A percentile compares a stretch with the other conserved stretches of the same genome.
Evolutionary conservation across 768 basidiomycete species (phyloP).

Genomic region (Leucocoprinus birnbaumii): DNA sequence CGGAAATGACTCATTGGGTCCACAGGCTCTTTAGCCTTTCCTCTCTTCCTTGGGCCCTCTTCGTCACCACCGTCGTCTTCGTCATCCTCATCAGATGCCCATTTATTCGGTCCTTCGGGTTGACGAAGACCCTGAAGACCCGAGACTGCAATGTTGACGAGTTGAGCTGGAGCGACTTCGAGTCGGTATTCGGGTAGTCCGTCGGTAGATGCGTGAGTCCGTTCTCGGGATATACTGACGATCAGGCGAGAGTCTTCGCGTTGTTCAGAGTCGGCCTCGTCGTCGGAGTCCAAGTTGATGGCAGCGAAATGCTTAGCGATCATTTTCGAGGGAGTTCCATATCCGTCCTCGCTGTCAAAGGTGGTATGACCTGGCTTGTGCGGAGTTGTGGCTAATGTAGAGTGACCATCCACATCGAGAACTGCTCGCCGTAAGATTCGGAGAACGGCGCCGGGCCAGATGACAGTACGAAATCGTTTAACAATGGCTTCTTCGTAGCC

Average conservation of each 20-base stretch:
- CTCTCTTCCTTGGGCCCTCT: conserved; percentile 31
- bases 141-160: conserved; percentile 62
- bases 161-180: conserved; percentile 64
- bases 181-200: conserved; percentile 75
- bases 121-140: conserved; percentile 63
- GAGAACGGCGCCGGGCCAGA: conserved; percentile 76
- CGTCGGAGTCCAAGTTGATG: conserved; percentile 25
- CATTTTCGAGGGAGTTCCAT: conserved; percentile 53
- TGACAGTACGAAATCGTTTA: conserved; percentile 78
- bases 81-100: conserved; percentile 44
- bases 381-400: conserved; percentile 34
- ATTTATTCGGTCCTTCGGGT: conserved; percentile 44
- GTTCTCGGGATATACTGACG: conserved; percentile 60
- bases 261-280: conserved; percentile 26
- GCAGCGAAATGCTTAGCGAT: conserved; percentile 56
- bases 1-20: conserved; percentile 57
- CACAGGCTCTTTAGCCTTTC: conserved; percentile 32
- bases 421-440: conserved; percentile 68
- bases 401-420: conserved; percentile 40
- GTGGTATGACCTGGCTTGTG: conserved; percentile 26
- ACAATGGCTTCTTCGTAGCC: conserved; percentile 80
- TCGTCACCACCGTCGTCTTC: conserved; percentile 48
- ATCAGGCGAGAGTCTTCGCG: conserved; percentile 45
- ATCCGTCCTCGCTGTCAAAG: conserved; percentile 16
- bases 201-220: conserved; percentile 72